Evolutionary conservation across 176 grass and related monocot species (phyloP).

Genomic region (Oryza nivara): DNA sequence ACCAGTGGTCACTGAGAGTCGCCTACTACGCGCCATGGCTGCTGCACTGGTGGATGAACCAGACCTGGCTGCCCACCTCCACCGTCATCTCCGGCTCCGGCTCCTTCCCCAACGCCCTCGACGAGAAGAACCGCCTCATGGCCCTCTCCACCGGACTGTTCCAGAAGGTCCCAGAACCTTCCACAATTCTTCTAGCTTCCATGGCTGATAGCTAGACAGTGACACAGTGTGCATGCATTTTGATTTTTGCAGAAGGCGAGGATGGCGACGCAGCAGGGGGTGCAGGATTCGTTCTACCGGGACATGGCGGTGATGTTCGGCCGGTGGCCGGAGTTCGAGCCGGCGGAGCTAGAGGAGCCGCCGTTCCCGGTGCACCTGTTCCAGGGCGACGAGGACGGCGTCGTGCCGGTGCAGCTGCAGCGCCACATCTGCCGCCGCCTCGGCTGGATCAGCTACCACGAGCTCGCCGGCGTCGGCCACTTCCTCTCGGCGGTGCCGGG

Average conservation of each 20-base stretch:
- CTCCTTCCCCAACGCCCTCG: constrained; percentile 65
- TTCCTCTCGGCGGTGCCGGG: constrained; percentile 62
- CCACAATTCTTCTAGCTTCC: neutral
- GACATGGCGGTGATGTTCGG: constrained; percentile 98
- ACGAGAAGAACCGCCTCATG: constrained; percentile 60
- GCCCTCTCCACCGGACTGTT: constrained; percentile 49
- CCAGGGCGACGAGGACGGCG: constrained; percentile 90
- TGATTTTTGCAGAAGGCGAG: constrained; percentile 37
- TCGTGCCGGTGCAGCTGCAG: constrained; percentile 87
- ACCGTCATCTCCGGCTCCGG: constrained; percentile 65
- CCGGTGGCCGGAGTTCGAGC: constrained; percentile 88
- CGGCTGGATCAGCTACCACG: constrained; percentile 82
- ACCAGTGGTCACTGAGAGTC: constrained; percentile 68
- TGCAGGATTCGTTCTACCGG: constrained; percentile 80
- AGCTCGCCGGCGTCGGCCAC: constrained; percentile 65
- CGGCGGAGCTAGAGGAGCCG: constrained; percentile 62
- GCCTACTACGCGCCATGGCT: constrained; percentile 81
- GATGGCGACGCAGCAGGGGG: constrained; percentile 74
- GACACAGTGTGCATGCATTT: neutral
- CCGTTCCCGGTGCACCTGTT: constrained; percentile 85
- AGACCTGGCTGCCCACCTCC: constrained; percentile 71
- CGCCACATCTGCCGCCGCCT: constrained; percentile 68
- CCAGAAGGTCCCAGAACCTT: constrained; percentile 44
- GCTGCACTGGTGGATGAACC: constrained; percentile 91
- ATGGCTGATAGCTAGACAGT: neutral